A percentile compares a stretch with the other conserved stretches of the same genome.
Conservation (phyloP, 805 yeast species). For the Suhomyces vadensis region DNA sequence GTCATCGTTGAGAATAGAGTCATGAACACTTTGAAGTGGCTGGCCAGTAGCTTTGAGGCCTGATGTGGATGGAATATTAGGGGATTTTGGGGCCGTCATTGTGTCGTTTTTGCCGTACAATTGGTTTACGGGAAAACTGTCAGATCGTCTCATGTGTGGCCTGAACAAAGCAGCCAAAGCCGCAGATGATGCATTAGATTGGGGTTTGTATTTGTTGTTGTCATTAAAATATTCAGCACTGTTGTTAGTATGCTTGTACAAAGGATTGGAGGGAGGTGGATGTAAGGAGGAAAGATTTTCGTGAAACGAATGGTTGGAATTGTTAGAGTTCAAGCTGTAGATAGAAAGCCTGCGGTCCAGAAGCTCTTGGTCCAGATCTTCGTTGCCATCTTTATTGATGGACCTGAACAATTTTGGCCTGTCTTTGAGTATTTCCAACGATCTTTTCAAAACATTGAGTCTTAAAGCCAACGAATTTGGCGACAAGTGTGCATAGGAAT, state of each 20-base stretch:
- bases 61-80: neutral
- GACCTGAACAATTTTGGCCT: conserved; percentile 51
- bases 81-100: neutral
- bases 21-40: conserved; percentile 9
- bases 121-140: conserved; percentile 33
- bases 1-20: conserved; percentile 36
- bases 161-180: conserved; percentile 48
- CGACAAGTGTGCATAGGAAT: conserved; percentile 79
- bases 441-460: conserved; percentile 69
- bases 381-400: conserved; percentile 13
- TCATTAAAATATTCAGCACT: conserved; percentile 19
- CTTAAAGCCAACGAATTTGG: conserved; percentile 79
- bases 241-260: conserved; percentile 17
- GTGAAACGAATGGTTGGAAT: conserved; percentile 6
- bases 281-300: neutral
- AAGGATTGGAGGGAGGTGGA: conserved; percentile 9
- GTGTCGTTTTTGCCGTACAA: conserved; percentile 11
- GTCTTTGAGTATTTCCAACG: conserved; percentile 70
- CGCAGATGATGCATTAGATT: conserved; percentile 47
- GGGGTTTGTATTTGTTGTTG: conserved; percentile 21
- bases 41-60: neutral
- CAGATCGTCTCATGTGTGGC: conserved; percentile 37
- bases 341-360: conserved; percentile 1
- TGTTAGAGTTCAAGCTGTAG: conserved; percentile 13
- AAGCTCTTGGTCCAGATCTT: conserved; percentile 4